phyloP scores from a whole-genome alignment of 192 early-diverging fungal species.

The Rhizophagus sp. region DNA sequence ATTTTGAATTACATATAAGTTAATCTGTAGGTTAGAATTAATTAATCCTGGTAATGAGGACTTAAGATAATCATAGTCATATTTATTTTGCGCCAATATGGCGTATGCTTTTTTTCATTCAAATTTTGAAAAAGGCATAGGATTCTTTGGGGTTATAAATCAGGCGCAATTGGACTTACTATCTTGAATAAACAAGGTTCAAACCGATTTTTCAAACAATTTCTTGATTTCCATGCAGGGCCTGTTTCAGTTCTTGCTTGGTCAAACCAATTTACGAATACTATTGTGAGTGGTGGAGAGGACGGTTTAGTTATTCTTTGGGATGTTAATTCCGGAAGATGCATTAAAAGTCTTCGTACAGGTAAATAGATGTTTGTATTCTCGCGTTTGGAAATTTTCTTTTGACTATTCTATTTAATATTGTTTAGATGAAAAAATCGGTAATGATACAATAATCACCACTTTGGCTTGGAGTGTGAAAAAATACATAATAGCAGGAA shows the following conservation, averaged over 20 bases:
- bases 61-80: too few species aligned
- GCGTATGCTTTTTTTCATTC: not conserved
- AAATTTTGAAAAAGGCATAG: constrained; percentile 35
- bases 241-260: constrained; percentile 39
- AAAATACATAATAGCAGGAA: constrained; percentile 37
- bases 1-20: not conserved
- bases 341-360: constrained; percentile 32
- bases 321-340: constrained; percentile 35
- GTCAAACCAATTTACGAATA: constrained; percentile 11
- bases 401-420: not conserved
- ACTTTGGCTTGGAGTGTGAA: constrained; percentile 7
- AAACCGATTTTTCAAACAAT: constrained; percentile 37
- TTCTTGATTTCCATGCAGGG: constrained; percentile 49
- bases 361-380: constrained; percentile 17
- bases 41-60: not conserved
- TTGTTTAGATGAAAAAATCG: not conserved
- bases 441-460: not conserved
- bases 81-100: not conserved
- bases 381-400: not conserved
- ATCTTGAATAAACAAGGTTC: constrained; percentile 38
- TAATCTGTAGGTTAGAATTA: not conserved
- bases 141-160: constrained; percentile 51
- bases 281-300: constrained; percentile 44
- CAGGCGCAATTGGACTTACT: constrained; percentile 51
- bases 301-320: constrained; percentile 50